Percentiles rank a stretch among this genome's conserved stretches.
phyloP scores from a whole-genome alignment of 768 basidiomycete genomes.

The Mycena latifolia region DNA sequence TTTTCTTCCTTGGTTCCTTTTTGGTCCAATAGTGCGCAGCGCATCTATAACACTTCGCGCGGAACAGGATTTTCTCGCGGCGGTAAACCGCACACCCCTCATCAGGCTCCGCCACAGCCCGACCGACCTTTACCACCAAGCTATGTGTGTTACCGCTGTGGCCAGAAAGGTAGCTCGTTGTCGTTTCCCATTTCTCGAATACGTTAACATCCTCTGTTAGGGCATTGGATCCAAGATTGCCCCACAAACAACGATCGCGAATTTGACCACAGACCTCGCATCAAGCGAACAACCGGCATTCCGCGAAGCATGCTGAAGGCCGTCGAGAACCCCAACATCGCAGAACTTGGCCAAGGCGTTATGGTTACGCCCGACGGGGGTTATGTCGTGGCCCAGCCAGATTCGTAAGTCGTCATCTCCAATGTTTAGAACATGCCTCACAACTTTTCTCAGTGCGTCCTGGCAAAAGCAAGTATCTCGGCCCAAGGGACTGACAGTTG shows the following conservation, averaged over 20 bases:
- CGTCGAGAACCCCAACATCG: slow-evolving; percentile 86
- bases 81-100: slow-evolving; percentile 67
- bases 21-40: slow-evolving; percentile 68
- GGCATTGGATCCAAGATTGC: slow-evolving; percentile 99
- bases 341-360: slow-evolving; percentile 83
- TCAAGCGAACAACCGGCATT: slow-evolving; percentile 98
- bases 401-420: slow-evolving; percentile 78
- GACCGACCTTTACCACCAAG: slow-evolving; percentile 91
- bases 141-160: slow-evolving; percentile 99
- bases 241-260: slow-evolving; percentile 97
- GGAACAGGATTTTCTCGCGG: slow-evolving; percentile 74
- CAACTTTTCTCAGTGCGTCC: slow-evolving; percentile 69
- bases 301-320: slow-evolving; percentile 97
- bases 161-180: slow-evolving; percentile 85
- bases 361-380: slow-evolving; percentile 99
- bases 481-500: slow-evolving; percentile 84
- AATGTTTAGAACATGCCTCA: background rate
- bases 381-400: slow-evolving; percentile 97
- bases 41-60: slow-evolving; percentile 74
- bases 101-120: slow-evolving; percentile 61
- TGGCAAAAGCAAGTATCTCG: slow-evolving; percentile 94
- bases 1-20: slow-evolving; percentile 40
- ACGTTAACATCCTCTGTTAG: slow-evolving; percentile 55
- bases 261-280: slow-evolving; percentile 93
- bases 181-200: background rate